Evolutionary conservation across 2,329 filamentous ascomycete genomes (phyloP), one percentile per base, ranked within the genome.

Genomic region (Exserohilum turcica): DNA sequence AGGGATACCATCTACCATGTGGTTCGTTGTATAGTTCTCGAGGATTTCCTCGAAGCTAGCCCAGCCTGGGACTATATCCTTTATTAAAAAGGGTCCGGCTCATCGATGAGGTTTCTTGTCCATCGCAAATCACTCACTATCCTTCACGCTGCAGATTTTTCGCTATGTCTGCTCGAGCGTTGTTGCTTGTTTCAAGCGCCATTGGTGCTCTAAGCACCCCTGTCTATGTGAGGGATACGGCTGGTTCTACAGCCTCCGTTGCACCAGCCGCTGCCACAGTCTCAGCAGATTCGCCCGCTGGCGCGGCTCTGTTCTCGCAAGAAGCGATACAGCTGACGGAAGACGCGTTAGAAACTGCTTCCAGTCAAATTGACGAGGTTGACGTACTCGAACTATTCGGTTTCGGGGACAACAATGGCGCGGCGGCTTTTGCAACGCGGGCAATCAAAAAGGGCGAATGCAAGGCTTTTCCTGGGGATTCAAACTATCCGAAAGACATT

Each of bases 391-490:
- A 47, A 2, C 24, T 59, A 8, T 43, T 40, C 77, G 79, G 19
- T 72, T 82, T 61, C 15, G 53, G 52, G 2, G 33, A 42, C 8
- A 48, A 16, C n/a, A 44, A 43, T 33, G 36, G 35, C 6, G 33
- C 45, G 7, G 42, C 18, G 2, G 18, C 15, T 8, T 2, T 19
- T 15, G 24, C 18, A 24, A 44, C 21, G 16, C 21, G 28, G 18
- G 21, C 15, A 27, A 48, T 28, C 27, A 38, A 31, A 27, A 54
- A 35, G 33, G 52, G 49, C 12, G 24, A 38, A 18, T 69, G 65
- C 43, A 67, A 67, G 46, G 58, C 47, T 0, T 67, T 59, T 24
- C 64, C 64, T 5, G 63, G 60, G 10, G 66, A 70, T 32, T 12
- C 33, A 9, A 37, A 55, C 6, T 68, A 60, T 36, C 66, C 66